These are phyloP conservation scores for Hibiscus trionum DNA, from an alignment of 345 rosid genomes.

Conservation along the genomic window DNA sequence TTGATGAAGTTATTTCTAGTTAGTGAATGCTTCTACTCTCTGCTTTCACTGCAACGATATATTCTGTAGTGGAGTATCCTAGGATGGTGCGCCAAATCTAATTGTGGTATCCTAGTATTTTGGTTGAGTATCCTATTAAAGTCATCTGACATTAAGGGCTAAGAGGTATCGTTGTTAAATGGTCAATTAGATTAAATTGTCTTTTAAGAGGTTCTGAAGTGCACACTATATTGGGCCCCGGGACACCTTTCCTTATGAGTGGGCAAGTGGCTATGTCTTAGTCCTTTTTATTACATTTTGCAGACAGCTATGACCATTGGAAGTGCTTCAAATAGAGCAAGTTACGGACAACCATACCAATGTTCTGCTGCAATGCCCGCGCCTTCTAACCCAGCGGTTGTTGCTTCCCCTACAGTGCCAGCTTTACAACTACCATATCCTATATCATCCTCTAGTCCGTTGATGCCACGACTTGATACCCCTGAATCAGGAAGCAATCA, in stretches of 20 bases:
- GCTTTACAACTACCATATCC: slow-evolving; percentile 43
- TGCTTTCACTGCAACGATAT: not conserved
- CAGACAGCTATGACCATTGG: slow-evolving; percentile 68
- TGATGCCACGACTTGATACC: slow-evolving; percentile 39
- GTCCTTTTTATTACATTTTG: slow-evolving; percentile 19
- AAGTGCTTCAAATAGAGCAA: slow-evolving; percentile 29
- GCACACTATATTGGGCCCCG: not conserved
- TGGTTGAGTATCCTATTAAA: too few species aligned
- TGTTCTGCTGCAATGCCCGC: slow-evolving; percentile 33
- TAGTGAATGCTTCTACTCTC: not conserved
- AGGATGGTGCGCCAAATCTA: not conserved
- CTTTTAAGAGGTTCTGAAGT: not conserved
- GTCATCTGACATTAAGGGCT: too few species aligned
- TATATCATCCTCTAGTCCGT: slow-evolving; percentile 38
- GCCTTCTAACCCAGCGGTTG: slow-evolving; percentile 35
- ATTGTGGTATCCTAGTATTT: not conserved
- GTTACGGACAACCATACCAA: slow-evolving; percentile 43
- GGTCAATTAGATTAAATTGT: too few species aligned
- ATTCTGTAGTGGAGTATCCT: not conserved
- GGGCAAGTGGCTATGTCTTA: slow-evolving; percentile 4
- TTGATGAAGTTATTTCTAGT: not conserved
- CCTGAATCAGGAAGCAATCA: slow-evolving; percentile 34
- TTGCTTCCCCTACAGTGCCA: slow-evolving; percentile 31
- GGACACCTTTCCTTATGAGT: not conserved
- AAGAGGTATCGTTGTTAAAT: not conserved